Evolutionary conservation across 257 asterid species (phyloP).

Genomic region (Cynanchum wilfordii): DNA sequence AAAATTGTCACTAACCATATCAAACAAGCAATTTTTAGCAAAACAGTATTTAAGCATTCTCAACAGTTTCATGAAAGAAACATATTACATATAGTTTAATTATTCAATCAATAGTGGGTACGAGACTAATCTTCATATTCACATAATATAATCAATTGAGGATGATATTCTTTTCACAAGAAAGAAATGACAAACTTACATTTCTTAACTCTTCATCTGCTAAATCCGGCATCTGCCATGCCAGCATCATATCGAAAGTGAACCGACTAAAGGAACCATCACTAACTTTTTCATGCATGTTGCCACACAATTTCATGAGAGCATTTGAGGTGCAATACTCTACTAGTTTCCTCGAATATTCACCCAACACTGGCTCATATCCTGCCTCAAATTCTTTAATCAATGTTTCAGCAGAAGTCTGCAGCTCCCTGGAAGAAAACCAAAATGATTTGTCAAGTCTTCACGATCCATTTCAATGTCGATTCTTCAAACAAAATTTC

Average conservation of each 20-base stretch:
- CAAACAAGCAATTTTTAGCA: too few species aligned
- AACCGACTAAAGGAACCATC: slow-evolving; percentile 68
- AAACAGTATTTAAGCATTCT: too few species aligned
- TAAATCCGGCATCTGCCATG: slow-evolving; percentile 71
- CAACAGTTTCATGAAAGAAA: too few species aligned
- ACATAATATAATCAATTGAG: not conserved
- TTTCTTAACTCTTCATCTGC: slow-evolving; percentile 40
- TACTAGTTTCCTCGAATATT: slow-evolving; percentile 56
- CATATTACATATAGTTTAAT: not conserved
- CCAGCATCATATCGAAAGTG: slow-evolving; percentile 91
- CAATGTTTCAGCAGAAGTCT: slow-evolving; percentile 37
- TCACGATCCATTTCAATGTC: not conserved
- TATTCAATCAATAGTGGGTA: too few species aligned
- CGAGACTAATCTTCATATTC: not conserved
- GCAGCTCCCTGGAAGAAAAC: slow-evolving; percentile 45
- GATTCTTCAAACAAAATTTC: not conserved
- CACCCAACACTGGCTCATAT: slow-evolving; percentile 42
- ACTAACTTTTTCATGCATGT: slow-evolving; percentile 42
- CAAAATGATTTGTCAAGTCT: not conserved
- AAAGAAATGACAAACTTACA: slow-evolving; percentile 25
- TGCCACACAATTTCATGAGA: slow-evolving; percentile 38
- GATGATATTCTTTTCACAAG: not conserved
- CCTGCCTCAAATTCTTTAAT: slow-evolving; percentile 52
- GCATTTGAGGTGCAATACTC: slow-evolving; percentile 67
- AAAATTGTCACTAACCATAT: too few species aligned